Evolutionary conservation across 2,329 filamentous ascomycete species (phyloP).

Genomic region (Verticillium dahliae): DNA sequence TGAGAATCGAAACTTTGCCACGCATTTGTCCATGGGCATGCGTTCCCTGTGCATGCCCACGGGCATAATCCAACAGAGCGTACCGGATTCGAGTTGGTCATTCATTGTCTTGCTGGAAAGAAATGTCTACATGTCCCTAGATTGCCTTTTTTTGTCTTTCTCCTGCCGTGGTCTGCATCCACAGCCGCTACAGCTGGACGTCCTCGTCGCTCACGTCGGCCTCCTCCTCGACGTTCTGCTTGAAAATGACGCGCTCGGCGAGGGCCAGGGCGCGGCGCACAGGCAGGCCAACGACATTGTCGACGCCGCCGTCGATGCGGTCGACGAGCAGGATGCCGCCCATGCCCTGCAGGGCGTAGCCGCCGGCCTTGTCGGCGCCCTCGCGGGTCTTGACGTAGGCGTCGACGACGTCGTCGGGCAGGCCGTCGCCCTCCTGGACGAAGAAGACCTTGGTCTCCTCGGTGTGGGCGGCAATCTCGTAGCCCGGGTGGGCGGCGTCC

Average conservation of each 20-base stretch:
- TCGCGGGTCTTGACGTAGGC: slow-evolving; percentile 78
- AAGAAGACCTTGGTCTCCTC: slow-evolving; percentile 94
- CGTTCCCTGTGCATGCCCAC: too few species aligned
- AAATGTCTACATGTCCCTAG: not conserved
- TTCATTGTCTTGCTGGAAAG: not conserved
- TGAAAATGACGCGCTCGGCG: slow-evolving; percentile 82
- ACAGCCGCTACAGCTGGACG: slow-evolving; percentile 15
- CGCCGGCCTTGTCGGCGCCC: slow-evolving; percentile 92
- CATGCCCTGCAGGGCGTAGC: slow-evolving; percentile 88
- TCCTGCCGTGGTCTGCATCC: too few species aligned
- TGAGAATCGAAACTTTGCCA: not conserved
- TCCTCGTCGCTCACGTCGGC: slow-evolving; percentile 41
- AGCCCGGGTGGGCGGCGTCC: slow-evolving; percentile 77
- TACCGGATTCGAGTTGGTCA: too few species aligned
- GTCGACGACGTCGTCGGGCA: slow-evolving; percentile 74
- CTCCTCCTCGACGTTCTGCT: slow-evolving; percentile 59
- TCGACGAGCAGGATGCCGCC: slow-evolving; percentile 84
- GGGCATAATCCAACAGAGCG: too few species aligned
- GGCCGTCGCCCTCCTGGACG: slow-evolving; percentile 51
- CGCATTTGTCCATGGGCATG: not conserved
- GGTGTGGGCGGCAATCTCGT: slow-evolving; percentile 71
- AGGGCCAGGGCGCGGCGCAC: slow-evolving; percentile 70
- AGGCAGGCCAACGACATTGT: slow-evolving; percentile 92
- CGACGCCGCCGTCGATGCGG: slow-evolving; percentile 79
- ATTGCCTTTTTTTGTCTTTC: not conserved